These are phyloP conservation scores for Kregervanrija pseudodelftensis DNA, from an alignment of 805 yeast species.

Conservation along the genomic window DNA sequence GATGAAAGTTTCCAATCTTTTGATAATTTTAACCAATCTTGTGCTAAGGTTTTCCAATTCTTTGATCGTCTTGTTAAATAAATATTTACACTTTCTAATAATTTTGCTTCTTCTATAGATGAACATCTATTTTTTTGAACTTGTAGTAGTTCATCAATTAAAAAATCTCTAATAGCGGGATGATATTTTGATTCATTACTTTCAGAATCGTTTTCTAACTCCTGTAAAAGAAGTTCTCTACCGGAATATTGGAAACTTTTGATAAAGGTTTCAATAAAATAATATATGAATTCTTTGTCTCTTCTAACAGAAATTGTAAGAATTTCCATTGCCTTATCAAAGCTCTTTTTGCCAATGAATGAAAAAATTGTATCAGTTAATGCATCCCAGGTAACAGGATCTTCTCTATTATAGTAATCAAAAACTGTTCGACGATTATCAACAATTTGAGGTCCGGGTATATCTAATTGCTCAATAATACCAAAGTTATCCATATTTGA, in stretches of 20 bases:
- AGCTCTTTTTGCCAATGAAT: constrained; percentile 15
- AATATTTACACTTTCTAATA: constrained; percentile 15
- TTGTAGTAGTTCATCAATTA: constrained; percentile 12
- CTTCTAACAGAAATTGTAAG: constrained; percentile 15
- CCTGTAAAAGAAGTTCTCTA: constrained; percentile 17
- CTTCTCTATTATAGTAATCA: constrained; percentile 23
- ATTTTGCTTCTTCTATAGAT: constrained; percentile 16
- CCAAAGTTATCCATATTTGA: constrained; percentile 20
- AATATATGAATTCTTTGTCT: constrained; percentile 17
- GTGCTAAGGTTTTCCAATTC: constrained; percentile 3
- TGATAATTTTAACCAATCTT: constrained; percentile 1
- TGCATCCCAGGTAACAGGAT: constrained; percentile 20
- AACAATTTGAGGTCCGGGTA: constrained; percentile 17
- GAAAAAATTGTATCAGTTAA: constrained; percentile 19
- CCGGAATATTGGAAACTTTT: constrained; percentile 15
- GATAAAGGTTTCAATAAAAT: constrained; percentile 14
- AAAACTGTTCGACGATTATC: constrained; percentile 17
- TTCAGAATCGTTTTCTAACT: constrained; percentile 7
- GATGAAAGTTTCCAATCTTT: neutral
- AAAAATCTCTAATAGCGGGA: constrained; percentile 11
- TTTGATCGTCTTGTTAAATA: constrained; percentile 7
- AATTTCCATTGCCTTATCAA: constrained; percentile 17
- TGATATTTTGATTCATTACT: constrained; percentile 6
- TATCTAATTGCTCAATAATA: constrained; percentile 14
- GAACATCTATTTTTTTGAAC: constrained; percentile 7